Base-by-base conservation (phyloP, 768 basidiomycete genomes). In the Sporobolomyces roseus region DNA sequence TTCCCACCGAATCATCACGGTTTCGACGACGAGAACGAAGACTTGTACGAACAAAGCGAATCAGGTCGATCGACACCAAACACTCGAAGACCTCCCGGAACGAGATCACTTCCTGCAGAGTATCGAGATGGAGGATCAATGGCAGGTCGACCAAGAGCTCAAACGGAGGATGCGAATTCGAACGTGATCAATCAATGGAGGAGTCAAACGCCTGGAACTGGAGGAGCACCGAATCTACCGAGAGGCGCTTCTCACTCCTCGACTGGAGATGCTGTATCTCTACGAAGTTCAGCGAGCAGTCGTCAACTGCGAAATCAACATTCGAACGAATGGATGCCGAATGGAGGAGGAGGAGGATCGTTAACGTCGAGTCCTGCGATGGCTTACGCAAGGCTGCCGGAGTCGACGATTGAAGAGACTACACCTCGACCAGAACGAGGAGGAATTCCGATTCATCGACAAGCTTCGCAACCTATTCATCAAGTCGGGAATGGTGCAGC, bases 1-100 rank as follows among this genome's bases (percentile, higher is more conserved):
- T 72, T 54, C 53, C 63, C 71, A 35, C 67, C 66, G 51, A 62
- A 64, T 36, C 56, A 48, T 49, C 84, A 88, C 61, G 87, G 87
- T 13, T 89, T 90, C 74, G 88, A 78, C 56, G 77, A 74, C 43
- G 74, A 81, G 3, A 88, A 89, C 43, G 88, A 88, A 7, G 69
- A 66, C 6, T 58, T 64, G 8, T 85, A 82, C 64, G 90, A 91
- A 75, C 90, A 76, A 10, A 58, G 68, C 43, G 75, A 75, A 45
- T 76, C 87, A 9, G 89, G 90, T 19, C 84, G 89, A 3, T 88
- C 86, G 25, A 92, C 90, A 1, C 90, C 90, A 0, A 73, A 87
- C 62, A 84, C 84, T 14, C 80, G 81, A 19, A 84, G 88, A 61
- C 58, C 58, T 17, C 60, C 41, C 23, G 54, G 49, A 30, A 61